A percentile compares a stretch with the other conserved stretches of the same genome.
These are phyloP conservation scores for Botrytis byssoidea DNA, from an alignment of 2,329 filamentous ascomycete species.

Conservation along the genomic window DNA sequence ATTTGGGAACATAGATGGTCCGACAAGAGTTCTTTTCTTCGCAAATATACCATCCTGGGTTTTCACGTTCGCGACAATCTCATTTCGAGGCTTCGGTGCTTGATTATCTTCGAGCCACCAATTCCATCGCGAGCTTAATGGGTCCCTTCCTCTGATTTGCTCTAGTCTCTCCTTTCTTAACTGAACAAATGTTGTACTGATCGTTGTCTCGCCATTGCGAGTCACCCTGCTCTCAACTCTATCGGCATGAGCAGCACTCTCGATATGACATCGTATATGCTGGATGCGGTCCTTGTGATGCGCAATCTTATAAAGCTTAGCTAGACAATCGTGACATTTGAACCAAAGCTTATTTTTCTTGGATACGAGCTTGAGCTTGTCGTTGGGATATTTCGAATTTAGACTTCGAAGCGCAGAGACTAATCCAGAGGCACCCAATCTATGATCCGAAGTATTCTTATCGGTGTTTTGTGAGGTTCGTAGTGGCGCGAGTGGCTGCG, in stretches of 20 bases:
- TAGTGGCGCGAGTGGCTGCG: too few relatives aligned
- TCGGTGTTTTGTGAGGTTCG: too few relatives aligned
- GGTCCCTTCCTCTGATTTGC: neutral
- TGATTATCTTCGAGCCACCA: neutral
- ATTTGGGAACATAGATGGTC: neutral
- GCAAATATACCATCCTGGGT: too few relatives aligned
- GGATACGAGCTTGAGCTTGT: neutral
- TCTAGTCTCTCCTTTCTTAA: neutral
- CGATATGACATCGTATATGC: neutral
- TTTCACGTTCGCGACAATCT: neutral
- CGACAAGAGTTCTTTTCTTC: neutral
- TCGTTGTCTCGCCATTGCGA: neutral
- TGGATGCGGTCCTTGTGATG: fast-evolving
- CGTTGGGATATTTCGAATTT: neutral
- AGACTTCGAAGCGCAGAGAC: neutral
- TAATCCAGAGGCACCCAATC: neutral
- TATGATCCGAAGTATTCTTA: too few relatives aligned
- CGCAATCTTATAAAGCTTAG: neutral
- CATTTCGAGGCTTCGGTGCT: neutral
- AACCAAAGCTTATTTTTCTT: neutral
- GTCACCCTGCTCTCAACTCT: neutral
- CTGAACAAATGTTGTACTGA: neutral
- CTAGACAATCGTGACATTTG: neutral
- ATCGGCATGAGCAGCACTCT: neutral
- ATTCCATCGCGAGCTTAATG: neutral